Evolutionary conservation across 2,329 filamentous ascomycete species (phyloP).

Genomic region (Blastomyces percursus): DNA sequence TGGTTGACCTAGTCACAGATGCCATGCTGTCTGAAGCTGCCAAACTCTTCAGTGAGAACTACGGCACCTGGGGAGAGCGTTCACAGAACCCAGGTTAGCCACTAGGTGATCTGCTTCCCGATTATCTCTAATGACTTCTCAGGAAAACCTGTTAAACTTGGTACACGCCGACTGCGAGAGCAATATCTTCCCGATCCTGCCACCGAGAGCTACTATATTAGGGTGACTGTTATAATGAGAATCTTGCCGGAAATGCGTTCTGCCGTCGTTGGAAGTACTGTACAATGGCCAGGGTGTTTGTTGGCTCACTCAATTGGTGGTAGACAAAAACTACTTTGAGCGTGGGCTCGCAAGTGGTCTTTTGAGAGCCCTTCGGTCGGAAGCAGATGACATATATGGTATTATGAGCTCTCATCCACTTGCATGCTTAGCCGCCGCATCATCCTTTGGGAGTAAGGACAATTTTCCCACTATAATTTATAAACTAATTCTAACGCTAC

Average conservation of each 20-base stretch:
- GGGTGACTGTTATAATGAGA: slow-evolving; percentile 10
- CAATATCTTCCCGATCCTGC: slow-evolving; percentile 8
- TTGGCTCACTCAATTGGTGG: slow-evolving; percentile 37
- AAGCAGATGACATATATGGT: too few species aligned
- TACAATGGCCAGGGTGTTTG: slow-evolving; percentile 23
- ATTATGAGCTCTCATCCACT: too few species aligned
- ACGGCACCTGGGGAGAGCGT: slow-evolving; percentile 24
- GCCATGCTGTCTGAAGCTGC: slow-evolving; percentile 28
- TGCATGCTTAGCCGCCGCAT: too few species aligned
- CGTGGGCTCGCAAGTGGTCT: slow-evolving; percentile 23
- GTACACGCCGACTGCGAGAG: slow-evolving; percentile 6
- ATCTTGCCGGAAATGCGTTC: slow-evolving; percentile 22
- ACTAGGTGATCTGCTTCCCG: slow-evolving; percentile 20
- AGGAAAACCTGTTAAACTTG: slow-evolving; percentile 11
- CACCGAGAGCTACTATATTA: slow-evolving; percentile 3
- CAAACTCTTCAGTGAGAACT: slow-evolving; percentile 26
- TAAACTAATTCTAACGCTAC: too few species aligned
- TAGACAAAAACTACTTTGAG: slow-evolving; percentile 27
- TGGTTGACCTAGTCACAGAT: slow-evolving; percentile 24
- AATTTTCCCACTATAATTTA: too few species aligned
- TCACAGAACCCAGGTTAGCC: slow-evolving; percentile 16
- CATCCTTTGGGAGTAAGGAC: too few species aligned
- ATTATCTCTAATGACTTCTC: too few species aligned
- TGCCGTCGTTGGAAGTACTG: slow-evolving; percentile 27
- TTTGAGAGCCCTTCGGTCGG: too few species aligned